phyloP scores from a whole-genome alignment of 805 yeast genomes.

The Hanseniaspora meyeri region DNA sequence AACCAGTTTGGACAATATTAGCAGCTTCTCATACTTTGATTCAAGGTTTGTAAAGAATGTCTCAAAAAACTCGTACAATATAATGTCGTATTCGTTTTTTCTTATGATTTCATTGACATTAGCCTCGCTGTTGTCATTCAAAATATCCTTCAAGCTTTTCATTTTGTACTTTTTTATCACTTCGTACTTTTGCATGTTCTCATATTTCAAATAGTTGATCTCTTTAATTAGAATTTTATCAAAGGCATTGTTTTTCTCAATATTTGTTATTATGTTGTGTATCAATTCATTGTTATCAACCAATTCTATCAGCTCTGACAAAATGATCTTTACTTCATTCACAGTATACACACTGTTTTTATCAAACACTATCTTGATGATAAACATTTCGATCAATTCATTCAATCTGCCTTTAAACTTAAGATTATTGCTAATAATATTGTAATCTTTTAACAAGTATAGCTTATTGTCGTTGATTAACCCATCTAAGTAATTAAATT shows the following conservation, averaged over 20 bases:
- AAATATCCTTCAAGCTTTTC: conserved; percentile 5
- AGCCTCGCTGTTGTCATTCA: background rate
- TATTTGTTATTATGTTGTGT: background rate
- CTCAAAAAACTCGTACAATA: conserved; percentile 3
- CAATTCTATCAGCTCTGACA: background rate
- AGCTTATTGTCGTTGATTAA: background rate
- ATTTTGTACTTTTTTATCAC: conserved; percentile 7
- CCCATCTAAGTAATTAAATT: background rate
- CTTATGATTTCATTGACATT: background rate
- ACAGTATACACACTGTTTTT: background rate
- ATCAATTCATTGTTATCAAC: background rate
- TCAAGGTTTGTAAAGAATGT: background rate
- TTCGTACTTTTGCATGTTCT: conserved; percentile 1
- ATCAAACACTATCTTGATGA: background rate
- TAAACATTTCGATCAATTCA: background rate
- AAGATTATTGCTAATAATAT: background rate
- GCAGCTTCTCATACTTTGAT: background rate
- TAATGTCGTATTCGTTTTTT: background rate
- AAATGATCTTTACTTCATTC: background rate
- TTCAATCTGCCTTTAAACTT: background rate
- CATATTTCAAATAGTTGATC: conserved; percentile 1
- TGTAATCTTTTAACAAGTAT: background rate
- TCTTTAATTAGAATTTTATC: background rate
- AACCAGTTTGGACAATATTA: background rate
- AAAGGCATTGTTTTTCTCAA: background rate